Percentiles rank a stretch among this genome's conserved stretches.
phyloP scores from a whole-genome alignment of 805 yeast genomes.

The Dipodascus geniculatus region DNA sequence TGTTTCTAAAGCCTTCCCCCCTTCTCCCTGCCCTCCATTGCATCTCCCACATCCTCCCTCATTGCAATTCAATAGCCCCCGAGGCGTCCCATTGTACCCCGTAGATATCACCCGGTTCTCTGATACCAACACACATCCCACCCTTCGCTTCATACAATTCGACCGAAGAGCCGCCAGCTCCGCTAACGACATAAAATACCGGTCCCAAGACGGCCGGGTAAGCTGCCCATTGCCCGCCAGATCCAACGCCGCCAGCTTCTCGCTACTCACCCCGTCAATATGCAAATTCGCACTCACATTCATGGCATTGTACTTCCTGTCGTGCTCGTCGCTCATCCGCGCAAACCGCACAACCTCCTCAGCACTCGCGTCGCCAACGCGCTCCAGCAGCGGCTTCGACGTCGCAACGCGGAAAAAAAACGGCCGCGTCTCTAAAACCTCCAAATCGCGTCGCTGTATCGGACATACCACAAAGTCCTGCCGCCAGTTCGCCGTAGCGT shows the following conservation, averaged over 20 bases:
- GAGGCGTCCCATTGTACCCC: slow-evolving; percentile 96
- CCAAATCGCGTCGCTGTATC: neutral
- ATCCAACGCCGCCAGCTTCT: slow-evolving; percentile 27
- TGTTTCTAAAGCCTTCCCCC: slow-evolving; percentile 61
- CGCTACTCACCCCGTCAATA: slow-evolving; percentile 38
- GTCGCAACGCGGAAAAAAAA: neutral
- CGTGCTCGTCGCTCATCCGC: slow-evolving; percentile 25
- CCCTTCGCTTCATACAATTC: slow-evolving; percentile 95
- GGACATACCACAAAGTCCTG: neutral
- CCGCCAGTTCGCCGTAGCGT: slow-evolving; percentile 29
- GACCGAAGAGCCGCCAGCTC: slow-evolving; percentile 86
- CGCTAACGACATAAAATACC: slow-evolving; percentile 89
- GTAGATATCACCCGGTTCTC: slow-evolving; percentile 85
- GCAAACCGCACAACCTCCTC: slow-evolving; percentile 29
- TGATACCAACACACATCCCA: slow-evolving; percentile 89
- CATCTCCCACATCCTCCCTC: slow-evolving; percentile 94
- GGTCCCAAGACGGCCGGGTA: slow-evolving; percentile 89
- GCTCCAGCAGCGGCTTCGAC: neutral
- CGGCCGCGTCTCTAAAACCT: neutral
- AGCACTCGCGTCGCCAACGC: slow-evolving; percentile 26
- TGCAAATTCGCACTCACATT: slow-evolving; percentile 41
- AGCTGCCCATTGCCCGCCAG: slow-evolving; percentile 38
- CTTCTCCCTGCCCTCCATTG: slow-evolving; percentile 44
- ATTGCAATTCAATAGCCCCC: slow-evolving; percentile 77
- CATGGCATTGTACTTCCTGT: slow-evolving; percentile 29